phyloP scores from a whole-genome alignment of 2,329 filamentous ascomycete genomes.

The Aspergillus oerlinghausenensis region DNA sequence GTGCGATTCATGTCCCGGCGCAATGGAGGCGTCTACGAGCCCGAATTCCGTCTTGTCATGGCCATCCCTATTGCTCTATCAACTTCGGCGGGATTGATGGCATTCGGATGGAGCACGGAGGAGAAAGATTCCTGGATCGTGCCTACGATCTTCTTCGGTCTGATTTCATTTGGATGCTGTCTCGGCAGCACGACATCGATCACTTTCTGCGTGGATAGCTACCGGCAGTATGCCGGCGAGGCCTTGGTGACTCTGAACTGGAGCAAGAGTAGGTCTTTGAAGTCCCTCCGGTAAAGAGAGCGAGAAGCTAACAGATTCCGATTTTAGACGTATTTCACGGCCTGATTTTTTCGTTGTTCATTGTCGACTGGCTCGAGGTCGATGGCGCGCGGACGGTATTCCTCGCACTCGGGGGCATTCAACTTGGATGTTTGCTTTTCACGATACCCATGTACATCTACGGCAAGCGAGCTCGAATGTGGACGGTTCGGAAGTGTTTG shows the following conservation, averaged over 20 bases:
- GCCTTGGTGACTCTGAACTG: slow-evolving; percentile 93
- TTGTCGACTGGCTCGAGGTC: slow-evolving; percentile 72
- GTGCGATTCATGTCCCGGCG: slow-evolving; percentile 75
- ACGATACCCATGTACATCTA: slow-evolving; percentile 93
- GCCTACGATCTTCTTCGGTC: slow-evolving; percentile 86
- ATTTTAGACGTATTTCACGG: slow-evolving; percentile 72
- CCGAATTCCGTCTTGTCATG: slow-evolving; percentile 90
- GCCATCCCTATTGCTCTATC: slow-evolving; percentile 70
- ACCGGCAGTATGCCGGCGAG: slow-evolving; percentile 88
- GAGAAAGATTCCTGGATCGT: slow-evolving; percentile 78
- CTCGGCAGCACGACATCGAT: slow-evolving; percentile 87
- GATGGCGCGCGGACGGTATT: slow-evolving; percentile 76
- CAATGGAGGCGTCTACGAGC: slow-evolving; percentile 93
- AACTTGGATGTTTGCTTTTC: slow-evolving; percentile 67
- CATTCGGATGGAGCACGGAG: slow-evolving; percentile 88
- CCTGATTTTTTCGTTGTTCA: slow-evolving; percentile 81
- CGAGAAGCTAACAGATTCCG: slow-evolving; percentile 7
- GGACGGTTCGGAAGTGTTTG: slow-evolving; percentile 80
- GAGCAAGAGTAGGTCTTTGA: slow-evolving; percentile 62
- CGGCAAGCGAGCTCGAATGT: slow-evolving; percentile 87
- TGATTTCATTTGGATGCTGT: slow-evolving; percentile 88
- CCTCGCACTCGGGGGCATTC: slow-evolving; percentile 78
- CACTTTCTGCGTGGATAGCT: slow-evolving; percentile 90
- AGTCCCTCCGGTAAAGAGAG: neutral
- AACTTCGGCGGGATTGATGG: slow-evolving; percentile 83